Evolutionary conservation across 2,329 filamentous ascomycete genomes (phyloP), one percentile per base, ranked within the genome.

Genomic region (Trichoderma oligosporum): DNA sequence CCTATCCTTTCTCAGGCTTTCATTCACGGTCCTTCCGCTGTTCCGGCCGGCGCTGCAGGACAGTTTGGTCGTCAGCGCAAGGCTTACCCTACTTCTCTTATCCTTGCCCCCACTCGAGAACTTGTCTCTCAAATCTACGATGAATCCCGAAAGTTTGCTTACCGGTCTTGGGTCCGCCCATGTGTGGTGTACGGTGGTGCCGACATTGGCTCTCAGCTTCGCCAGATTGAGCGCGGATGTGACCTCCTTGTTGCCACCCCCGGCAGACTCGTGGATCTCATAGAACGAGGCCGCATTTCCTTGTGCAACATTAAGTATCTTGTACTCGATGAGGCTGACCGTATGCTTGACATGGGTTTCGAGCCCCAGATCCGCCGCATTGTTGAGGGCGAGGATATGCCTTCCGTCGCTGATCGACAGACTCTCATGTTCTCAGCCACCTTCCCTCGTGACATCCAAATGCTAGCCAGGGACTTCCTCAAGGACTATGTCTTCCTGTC

Each of bases 291-390:
- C 70, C 91, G 93, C 71, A 97, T 99, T 74, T 97, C 94, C 42
- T 87, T 99, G 56, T 85, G 87, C 76, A 97, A 96, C 83, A 99
- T 99, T 83, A 97, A 97, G 82, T 99, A 99, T 74, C 84, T 99
- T 61, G 91, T 99, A 67, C 89, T 99, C 56, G 94, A 99, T 68
- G 94, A 99, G 84, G 94, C 94, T 75, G 94, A 99, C 81, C 94
- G 94, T 74, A 99, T 99, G 94, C 83, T 99, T 82, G 94, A 99
- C 83, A 99, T 99, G 94, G 94, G 94, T 94, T 99, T 99, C 82
- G 94, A 99, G 82, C 94, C 94, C 69, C 94, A 99, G 79, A 99
- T 99, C 72, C 92, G 94, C 70, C 89, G 93, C 68, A 97, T 99
- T 69, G 94, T 99, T 44, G 93, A 97, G 77, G 91, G 91, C 60